Conservation (phyloP, 1,139 yeast genomes). For the Saccharomyces hybrid region DNA sequence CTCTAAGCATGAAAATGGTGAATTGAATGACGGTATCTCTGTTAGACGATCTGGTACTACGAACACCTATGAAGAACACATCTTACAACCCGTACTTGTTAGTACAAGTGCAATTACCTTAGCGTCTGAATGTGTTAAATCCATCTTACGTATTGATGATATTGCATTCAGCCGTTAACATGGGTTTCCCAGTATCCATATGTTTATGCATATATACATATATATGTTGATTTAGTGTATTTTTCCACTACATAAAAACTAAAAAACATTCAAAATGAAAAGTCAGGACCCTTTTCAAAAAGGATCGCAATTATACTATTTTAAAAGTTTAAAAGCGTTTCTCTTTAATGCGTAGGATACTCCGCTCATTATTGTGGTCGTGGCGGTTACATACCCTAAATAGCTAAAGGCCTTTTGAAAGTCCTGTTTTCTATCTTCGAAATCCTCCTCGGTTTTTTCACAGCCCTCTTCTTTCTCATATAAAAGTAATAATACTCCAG, state of each 20-base stretch:
- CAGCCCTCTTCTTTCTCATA: not conserved
- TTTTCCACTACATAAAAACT: not conserved
- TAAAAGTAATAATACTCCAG: conserved; percentile 49
- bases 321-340: conserved; percentile 52
- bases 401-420: conserved; percentile 22
- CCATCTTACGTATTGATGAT: conserved; percentile 92
- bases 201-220: not conserved
- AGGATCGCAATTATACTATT: not conserved
- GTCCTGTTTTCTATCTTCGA: conserved; percentile 11
- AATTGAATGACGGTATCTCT: conserved; percentile 89
- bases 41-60: conserved; percentile 92
- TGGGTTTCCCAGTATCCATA: conserved; percentile 1
- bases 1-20: conserved; percentile 86
- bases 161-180: conserved; percentile 68
- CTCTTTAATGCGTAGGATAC: conserved; percentile 63
- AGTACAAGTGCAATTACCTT: conserved; percentile 88
- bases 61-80: conserved; percentile 88
- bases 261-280: not conserved
- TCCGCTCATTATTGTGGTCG: conserved; percentile 76
- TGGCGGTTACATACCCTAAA: conserved; percentile 57
- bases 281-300: not conserved
- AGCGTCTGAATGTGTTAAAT: conserved; percentile 94
- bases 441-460: conserved; percentile 8
- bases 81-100: conserved; percentile 91
- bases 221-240: not conserved